Evolutionary conservation across 495 filamentous ascomycete genomes (phyloP).

Genomic region (Talaromyces wortmannii): DNA sequence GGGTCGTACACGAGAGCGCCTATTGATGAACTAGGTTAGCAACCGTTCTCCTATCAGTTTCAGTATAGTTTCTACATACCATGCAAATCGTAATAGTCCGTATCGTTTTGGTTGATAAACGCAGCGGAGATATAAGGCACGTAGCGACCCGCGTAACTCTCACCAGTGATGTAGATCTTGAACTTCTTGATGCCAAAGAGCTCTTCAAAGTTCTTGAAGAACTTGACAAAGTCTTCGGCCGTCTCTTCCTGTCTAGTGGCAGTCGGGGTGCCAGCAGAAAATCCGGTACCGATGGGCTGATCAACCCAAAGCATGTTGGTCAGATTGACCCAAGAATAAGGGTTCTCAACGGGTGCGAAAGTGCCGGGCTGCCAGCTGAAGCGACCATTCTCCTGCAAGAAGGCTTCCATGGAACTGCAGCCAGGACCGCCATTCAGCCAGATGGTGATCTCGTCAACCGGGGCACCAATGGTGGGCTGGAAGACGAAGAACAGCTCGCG

Average conservation of each 20-base stretch:
- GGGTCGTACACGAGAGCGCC: constrained; percentile 36
- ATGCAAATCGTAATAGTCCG: constrained; percentile 38
- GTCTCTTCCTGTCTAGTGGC: constrained; percentile 48
- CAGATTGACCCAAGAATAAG: constrained; percentile 64
- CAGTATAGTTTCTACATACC: constrained; percentile 15
- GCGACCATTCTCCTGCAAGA: constrained; percentile 72
- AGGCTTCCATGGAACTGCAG: constrained; percentile 61
- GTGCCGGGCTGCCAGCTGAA: constrained; percentile 70
- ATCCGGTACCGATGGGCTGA: constrained; percentile 53
- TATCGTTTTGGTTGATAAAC: constrained; percentile 42
- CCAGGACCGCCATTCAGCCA: constrained; percentile 69
- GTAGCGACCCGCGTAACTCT: constrained; percentile 51
- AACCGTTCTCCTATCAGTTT: neutral
- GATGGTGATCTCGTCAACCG: constrained; percentile 59
- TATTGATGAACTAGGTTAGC: neutral
- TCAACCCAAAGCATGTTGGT: constrained; percentile 66
- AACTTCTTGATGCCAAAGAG: constrained; percentile 53
- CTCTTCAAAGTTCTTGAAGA: constrained; percentile 58
- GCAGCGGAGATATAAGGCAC: constrained; percentile 49
- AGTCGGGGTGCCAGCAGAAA: constrained; percentile 45
- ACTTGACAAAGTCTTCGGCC: constrained; percentile 53
- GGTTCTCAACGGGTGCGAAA: constrained; percentile 54
- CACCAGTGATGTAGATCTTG: constrained; percentile 57
- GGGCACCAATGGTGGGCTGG: constrained; percentile 37
- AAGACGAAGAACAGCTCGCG: constrained; percentile 46